Evolutionary conservation across 2,329 filamentous ascomycete species (phyloP), one percentile per base, ranked within the genome.

Genomic region (Chaetomiaceae sp.): DNA sequence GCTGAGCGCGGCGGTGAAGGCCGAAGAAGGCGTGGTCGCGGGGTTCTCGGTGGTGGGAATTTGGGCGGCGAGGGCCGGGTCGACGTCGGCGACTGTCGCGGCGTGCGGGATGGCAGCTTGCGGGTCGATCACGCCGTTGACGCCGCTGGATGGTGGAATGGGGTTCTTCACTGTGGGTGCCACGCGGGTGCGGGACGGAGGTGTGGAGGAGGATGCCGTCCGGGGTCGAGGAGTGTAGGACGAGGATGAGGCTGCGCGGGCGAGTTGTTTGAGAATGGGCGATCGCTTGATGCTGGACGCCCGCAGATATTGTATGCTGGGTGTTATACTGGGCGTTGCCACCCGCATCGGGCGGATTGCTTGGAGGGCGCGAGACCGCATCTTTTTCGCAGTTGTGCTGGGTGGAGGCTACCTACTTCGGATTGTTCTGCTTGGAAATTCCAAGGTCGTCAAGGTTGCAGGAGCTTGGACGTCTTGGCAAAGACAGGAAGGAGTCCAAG

Each of bases 41-140:
- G 51, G 33, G 38, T n/a, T 20, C 4, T 46, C 42, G 33, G 48
- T 40, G 23, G 51, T 56, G 13, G 59, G 57, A 36, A 61, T 61
- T n/a, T 53, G 32, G 8, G 53, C 44, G 34, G 58, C 56, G n/a
- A 63, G 59, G 20, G 51, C 34, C 25, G 61, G 56, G 41, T 66
- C 64, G 33, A 71, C 66, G 52, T 69, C 69, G 32, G 66, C 58
- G 13, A 68, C 65, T 4, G 64, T 65, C 7, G 65, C 64, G 18
- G 64, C 34, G 4, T 62, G 64, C 0, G 64, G 65, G 42, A 58
- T 58, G 23, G 66, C 67, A 5, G 61, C 64, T 51, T 65, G 61
- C 6, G 59, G 56, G 48, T 69, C 66, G 23, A 59, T 50, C 9
- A 48, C n/a, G 32, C 64, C 61, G 2, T 61, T 67, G 36, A 30